phyloP scores from a whole-genome alignment of 2,329 filamentous ascomycete species.

The Sporothrix pallida region DNA sequence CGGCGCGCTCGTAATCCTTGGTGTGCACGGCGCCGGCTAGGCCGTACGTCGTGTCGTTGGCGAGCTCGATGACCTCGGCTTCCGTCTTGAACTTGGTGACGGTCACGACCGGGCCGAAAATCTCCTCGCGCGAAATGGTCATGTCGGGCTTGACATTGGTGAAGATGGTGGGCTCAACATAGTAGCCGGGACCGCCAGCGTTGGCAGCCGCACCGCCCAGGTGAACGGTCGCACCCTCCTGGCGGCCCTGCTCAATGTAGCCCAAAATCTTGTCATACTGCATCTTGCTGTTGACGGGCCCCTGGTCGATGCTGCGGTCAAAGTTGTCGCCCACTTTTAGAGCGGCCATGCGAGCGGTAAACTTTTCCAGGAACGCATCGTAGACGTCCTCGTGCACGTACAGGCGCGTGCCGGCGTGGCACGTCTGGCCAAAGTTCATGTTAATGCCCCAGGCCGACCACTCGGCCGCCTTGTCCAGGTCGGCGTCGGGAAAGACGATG shows the following conservation, averaged over 20 bases:
- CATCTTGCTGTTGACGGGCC: constrained; percentile 77
- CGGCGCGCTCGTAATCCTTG: constrained; percentile 75
- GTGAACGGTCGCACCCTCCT: constrained; percentile 79
- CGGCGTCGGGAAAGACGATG: not conserved
- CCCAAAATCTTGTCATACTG: constrained; percentile 68
- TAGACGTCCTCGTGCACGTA: constrained; percentile 8
- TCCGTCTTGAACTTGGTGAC: constrained; percentile 78
- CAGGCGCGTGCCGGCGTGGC: not conserved
- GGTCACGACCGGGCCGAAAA: constrained; percentile 86
- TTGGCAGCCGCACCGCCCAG: constrained; percentile 77
- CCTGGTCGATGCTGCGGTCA: constrained; percentile 79
- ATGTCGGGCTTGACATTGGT: constrained; percentile 79
- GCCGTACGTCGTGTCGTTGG: constrained; percentile 86
- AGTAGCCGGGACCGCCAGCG: constrained; percentile 77
- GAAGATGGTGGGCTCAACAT: constrained; percentile 83
- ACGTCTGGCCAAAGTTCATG: constrained; percentile 17
- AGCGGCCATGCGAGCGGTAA: not conserved
- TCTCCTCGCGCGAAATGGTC: constrained; percentile 84
- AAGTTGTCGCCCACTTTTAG: constrained; percentile 80
- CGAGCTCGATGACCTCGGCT: constrained; percentile 78
- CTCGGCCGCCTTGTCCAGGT: constrained; percentile 6
- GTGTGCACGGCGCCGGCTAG: constrained; percentile 89
- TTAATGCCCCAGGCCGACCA: constrained; percentile 6
- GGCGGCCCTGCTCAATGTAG: constrained; percentile 76
- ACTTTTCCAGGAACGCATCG: not conserved